A percentile compares a stretch with the other conserved stretches of the same genome.
Evolutionary conservation across 495 filamentous ascomycete genomes (phyloP).

Genomic region (Xylaria flabelliformis): DNA sequence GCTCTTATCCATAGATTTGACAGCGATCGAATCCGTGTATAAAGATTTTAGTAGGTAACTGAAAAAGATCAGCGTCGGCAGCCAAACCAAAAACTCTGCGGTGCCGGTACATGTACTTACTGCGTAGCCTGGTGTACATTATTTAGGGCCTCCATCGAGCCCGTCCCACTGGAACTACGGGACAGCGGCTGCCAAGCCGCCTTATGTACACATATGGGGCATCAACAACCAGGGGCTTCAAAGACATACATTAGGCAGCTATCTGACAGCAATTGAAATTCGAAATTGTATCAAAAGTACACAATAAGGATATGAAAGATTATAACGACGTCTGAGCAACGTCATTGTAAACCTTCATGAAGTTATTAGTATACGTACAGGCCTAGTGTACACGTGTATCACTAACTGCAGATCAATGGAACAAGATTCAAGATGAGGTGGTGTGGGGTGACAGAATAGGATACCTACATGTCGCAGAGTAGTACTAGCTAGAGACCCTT

Average conservation of each 20-base stretch:
- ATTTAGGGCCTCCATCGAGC: conserved; percentile 7
- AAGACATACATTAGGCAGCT: not conserved
- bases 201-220: conserved; percentile 15
- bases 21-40: too few relatives aligned
- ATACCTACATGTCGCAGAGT: not conserved
- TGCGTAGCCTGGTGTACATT: too few relatives aligned
- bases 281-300: not conserved
- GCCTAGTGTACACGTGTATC: not conserved
- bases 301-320: not conserved
- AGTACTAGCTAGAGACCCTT: not conserved
- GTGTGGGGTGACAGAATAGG: not conserved
- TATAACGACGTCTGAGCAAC: not conserved
- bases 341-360: not conserved
- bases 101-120: not conserved
- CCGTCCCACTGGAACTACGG: conserved; percentile 21
- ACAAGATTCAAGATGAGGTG: conserved; percentile 6
- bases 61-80: not conserved
- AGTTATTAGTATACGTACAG: not conserved
- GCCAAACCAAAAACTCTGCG: not conserved
- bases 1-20: too few relatives aligned
- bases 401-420: not conserved
- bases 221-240: not conserved
- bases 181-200: conserved; percentile 26
- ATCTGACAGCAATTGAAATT: not conserved
- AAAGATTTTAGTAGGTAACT: too few relatives aligned